These are phyloP conservation scores for Ampelocalamus luodianensis DNA, from an alignment of 176 grass and related monocot genomes.

Conservation along the genomic window DNA sequence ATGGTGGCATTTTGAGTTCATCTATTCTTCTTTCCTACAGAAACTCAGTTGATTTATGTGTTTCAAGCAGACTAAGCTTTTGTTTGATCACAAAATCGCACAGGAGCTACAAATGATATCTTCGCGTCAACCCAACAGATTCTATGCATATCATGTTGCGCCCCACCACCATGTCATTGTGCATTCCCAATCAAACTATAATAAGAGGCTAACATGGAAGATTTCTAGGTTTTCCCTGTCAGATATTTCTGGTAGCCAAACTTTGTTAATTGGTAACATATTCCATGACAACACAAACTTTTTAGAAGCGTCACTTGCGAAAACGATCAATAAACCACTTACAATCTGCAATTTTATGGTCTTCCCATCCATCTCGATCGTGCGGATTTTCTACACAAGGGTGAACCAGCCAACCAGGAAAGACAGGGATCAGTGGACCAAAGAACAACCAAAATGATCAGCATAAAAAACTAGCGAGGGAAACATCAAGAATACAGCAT, in stretches of 20 bases:
- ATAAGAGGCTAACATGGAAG: background rate
- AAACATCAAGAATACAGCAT: background rate
- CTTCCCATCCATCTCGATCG: slow-evolving; percentile 70
- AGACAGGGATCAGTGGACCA: background rate
- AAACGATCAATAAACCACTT: slow-evolving; percentile 32
- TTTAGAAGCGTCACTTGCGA: background rate
- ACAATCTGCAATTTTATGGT: slow-evolving; percentile 81
- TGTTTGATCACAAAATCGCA: background rate
- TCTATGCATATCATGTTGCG: no score
- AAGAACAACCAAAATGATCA: background rate
- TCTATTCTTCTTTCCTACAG: no score
- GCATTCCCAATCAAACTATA: background rate
- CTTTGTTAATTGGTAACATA: background rate
- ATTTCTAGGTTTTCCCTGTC: background rate
- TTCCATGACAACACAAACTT: background rate
- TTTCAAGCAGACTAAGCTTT: background rate
- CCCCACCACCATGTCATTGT: background rate
- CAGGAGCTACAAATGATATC: no score
- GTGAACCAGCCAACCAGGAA: background rate
- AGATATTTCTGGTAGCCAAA: background rate
- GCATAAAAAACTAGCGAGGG: background rate
- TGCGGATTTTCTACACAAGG: slow-evolving; percentile 69
- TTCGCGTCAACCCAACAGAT: no score
- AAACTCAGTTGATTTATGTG: no score
- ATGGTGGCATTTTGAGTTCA: background rate